Evolutionary conservation across 140 eudicot species (phyloP).

Genomic region (Bidens hawaiensis): DNA sequence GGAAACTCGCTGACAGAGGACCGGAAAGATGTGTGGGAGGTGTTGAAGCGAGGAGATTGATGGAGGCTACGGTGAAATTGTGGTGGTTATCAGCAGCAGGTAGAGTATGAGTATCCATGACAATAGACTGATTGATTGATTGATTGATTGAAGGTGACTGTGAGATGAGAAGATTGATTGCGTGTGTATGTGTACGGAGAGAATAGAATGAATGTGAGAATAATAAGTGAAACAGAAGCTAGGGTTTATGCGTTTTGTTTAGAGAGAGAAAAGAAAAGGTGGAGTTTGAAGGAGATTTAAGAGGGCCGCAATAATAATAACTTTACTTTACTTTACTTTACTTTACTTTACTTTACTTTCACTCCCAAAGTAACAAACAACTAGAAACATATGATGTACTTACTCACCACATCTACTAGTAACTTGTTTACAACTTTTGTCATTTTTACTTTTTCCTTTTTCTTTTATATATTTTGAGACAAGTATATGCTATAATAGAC

Average conservation of each 20-base stretch:
- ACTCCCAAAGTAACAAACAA: no score
- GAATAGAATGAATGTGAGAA: conserved; percentile 7
- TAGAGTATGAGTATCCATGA: conserved; percentile 32
- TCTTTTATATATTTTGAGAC: no score
- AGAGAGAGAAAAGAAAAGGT: conserved; percentile 19
- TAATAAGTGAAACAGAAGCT: conserved; percentile 9
- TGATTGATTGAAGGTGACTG: conserved; percentile 18
- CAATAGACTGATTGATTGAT: no score
- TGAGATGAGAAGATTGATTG: conserved; percentile 3
- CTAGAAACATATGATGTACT: not conserved
- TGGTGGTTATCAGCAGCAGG: conserved; percentile 24
- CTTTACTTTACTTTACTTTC: no score
- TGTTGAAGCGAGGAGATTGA: conserved; percentile 38
- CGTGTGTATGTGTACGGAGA: not conserved
- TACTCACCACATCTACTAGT: no score
- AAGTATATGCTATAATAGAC: no score
- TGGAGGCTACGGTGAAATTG: conserved; percentile 36
- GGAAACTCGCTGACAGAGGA: conserved; percentile 40
- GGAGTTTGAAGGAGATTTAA: not conserved
- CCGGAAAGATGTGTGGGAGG: conserved; percentile 26
- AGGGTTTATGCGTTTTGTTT: conserved; percentile 41
- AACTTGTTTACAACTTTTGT: no score
- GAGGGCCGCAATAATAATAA: conserved; percentile 14
- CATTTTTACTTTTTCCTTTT: no score
- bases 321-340: no score